Evolutionary conservation across 2,329 filamentous ascomycete genomes (phyloP).

Genomic region (Saccharata proteae): DNA sequence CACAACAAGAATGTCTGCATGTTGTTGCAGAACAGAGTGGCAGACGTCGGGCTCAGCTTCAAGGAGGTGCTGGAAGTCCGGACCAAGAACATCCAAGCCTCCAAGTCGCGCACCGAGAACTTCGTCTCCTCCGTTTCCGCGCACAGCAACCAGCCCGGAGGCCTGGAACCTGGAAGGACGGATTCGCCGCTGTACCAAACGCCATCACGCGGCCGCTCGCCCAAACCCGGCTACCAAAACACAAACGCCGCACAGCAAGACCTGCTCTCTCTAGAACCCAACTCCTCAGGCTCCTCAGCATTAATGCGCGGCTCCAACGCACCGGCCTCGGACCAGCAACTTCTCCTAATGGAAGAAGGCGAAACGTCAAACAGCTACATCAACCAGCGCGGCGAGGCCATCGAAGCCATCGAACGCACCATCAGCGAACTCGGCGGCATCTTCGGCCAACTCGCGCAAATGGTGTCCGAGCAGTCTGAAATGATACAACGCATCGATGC

Average conservation of each 20-base stretch:
- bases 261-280: constrained; percentile 70
- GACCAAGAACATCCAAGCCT: constrained; percentile 96
- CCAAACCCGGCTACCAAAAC: constrained; percentile 32
- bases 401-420: constrained; percentile 91
- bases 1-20: constrained; percentile 97
- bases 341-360: constrained; percentile 81
- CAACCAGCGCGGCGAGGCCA: constrained; percentile 84
- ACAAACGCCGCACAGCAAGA: constrained; percentile 42
- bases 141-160: constrained; percentile 46
- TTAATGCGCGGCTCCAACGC: constrained; percentile 14
- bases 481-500: constrained; percentile 97
- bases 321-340: constrained; percentile 65
- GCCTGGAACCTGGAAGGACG: constrained; percentile 54
- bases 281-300: constrained; percentile 24
- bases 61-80: constrained; percentile 94
- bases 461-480: constrained; percentile 95
- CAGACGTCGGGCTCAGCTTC: constrained; percentile 88
- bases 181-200: constrained; percentile 81
- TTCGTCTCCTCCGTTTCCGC: constrained; percentile 86
- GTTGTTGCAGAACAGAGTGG: constrained; percentile 79
- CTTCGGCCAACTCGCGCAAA: constrained; percentile 86
- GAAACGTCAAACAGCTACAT: constrained; percentile 80
- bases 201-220: constrained; percentile 51
- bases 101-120: constrained; percentile 82
- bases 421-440: constrained; percentile 86